phyloP scores from a whole-genome alignment of 1,284 basidiomycete genomes.

The Marasmius sp. region DNA sequence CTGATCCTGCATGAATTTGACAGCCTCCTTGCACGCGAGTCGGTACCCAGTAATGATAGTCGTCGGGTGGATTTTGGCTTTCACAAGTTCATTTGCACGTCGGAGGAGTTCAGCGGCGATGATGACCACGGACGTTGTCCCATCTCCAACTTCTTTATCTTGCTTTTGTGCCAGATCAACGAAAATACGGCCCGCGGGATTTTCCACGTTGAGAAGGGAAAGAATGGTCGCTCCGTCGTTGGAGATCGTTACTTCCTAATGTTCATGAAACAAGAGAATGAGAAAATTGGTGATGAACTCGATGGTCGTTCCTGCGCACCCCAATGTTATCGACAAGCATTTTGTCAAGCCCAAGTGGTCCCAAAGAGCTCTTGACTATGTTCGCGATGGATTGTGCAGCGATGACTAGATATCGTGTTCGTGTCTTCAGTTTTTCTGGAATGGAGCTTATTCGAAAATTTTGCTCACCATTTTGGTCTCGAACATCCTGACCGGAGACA shows the following conservation, averaged over 20 bases:
- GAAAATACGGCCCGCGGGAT: constrained; percentile 94
- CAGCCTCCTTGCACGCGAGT: constrained; percentile 95
- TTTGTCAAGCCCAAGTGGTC: constrained; percentile 94
- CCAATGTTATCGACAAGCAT: constrained; percentile 99
- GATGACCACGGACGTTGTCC: constrained; percentile 98
- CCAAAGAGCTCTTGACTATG: constrained; percentile 95
- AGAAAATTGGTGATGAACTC: background rate
- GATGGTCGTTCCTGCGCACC: constrained; percentile 41
- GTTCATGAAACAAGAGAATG: constrained; percentile 12
- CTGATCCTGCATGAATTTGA: constrained; percentile 98
- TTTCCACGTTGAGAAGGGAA: constrained; percentile 87
- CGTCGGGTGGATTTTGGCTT: constrained; percentile 98
- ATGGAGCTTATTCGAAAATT: background rate
- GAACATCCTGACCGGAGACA: constrained; percentile 92
- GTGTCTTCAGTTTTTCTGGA: constrained; percentile 5
- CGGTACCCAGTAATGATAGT: constrained; percentile 99
- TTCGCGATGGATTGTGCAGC: constrained; percentile 97
- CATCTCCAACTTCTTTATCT: constrained; percentile 99
- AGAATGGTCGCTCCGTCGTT: constrained; percentile 99
- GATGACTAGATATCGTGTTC: constrained; percentile 59
- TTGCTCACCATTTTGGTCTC: constrained; percentile 89
- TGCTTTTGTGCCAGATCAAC: constrained; percentile 99
- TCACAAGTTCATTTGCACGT: constrained; percentile 96
- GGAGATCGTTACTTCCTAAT: constrained; percentile 96
- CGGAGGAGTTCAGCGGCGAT: constrained; percentile 94